phyloP scores from a whole-genome alignment of 768 basidiomycete genomes.

The Termitomyces sp. region DNA sequence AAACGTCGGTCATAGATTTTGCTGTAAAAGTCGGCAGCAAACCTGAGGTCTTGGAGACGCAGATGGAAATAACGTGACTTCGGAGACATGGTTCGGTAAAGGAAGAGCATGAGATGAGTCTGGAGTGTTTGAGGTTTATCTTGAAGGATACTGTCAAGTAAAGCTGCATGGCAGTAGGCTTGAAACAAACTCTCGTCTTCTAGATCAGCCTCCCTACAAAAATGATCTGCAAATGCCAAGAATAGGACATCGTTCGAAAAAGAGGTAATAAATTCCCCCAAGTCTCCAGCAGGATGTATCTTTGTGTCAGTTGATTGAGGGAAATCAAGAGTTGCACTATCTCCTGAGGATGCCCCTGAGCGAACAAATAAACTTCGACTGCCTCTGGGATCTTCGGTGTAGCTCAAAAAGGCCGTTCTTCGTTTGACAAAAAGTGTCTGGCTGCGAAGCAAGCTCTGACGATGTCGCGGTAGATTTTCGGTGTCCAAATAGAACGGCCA shows the following conservation, averaged over 20 bases:
- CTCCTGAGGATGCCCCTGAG: constrained; percentile 80
- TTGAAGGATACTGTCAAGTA: constrained; percentile 87
- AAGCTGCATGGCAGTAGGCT: constrained; percentile 68
- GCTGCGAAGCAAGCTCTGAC: constrained; percentile 62
- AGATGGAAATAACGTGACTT: constrained; percentile 61
- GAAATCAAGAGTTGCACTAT: constrained; percentile 83
- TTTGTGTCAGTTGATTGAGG: constrained; percentile 69
- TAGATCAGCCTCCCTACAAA: constrained; percentile 62
- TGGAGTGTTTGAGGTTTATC: constrained; percentile 83
- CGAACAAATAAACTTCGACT: constrained; percentile 89
- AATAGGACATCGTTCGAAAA: constrained; percentile 82
- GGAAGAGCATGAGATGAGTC: constrained; percentile 69
- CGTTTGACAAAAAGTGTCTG: constrained; percentile 93
- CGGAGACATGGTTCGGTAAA: constrained; percentile 59
- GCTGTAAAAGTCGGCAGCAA: constrained; percentile 73
- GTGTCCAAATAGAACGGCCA: constrained; percentile 91
- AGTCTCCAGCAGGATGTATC: constrained; percentile 65
- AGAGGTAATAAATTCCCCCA: constrained; percentile 82
- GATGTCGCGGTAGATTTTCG: constrained; percentile 61
- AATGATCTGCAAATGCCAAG: constrained; percentile 77
- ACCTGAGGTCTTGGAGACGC: constrained; percentile 68
- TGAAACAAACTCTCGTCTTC: constrained; percentile 60
- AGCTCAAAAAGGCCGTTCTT: constrained; percentile 87
- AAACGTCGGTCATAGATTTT: constrained; percentile 73
- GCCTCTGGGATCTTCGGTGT: constrained; percentile 91